Percentiles rank a stretch among this genome's conserved stretches.
phyloP scores from a whole-genome alignment of 148 eudicot genomes.

The Bassia scoparia region DNA sequence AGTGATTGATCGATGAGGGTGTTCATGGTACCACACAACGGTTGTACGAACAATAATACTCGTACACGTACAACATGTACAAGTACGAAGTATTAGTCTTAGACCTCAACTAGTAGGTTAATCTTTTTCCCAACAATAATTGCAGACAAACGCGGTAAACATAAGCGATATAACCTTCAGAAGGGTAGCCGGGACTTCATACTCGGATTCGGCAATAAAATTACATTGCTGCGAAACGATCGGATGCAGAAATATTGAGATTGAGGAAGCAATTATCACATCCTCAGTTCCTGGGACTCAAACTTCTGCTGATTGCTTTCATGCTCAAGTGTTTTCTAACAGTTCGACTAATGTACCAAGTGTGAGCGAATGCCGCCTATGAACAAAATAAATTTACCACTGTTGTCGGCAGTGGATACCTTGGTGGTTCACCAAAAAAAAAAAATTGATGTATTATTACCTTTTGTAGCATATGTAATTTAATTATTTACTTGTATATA shows the following conservation, averaged over 20 bases:
- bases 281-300: not conserved
- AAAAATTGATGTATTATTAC: too few species aligned
- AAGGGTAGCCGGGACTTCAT: not conserved
- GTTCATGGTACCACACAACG: too few species aligned
- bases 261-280: slow-evolving; percentile 3
- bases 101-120: not conserved
- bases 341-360: not conserved
- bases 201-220: not conserved
- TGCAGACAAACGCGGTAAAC: slow-evolving; percentile 12
- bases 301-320: not conserved
- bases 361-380: not conserved
- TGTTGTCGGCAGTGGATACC: too few species aligned
- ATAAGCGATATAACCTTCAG: slow-evolving; percentile 1
- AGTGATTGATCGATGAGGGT: too few species aligned
- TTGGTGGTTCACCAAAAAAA: too few species aligned
- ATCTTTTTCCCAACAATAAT: not conserved
- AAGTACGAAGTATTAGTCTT: not conserved
- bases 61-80: too few species aligned
- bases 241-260: slow-evolving; percentile 10
- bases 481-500: too few species aligned
- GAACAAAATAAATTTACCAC: too few species aligned
- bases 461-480: too few species aligned
- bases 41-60: too few species aligned
- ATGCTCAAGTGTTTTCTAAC: not conserved
- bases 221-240: slow-evolving; percentile 13